Evolutionary conservation across 2,329 filamentous ascomycete genomes (phyloP).

Genomic region (Monosporascus sp.): DNA sequence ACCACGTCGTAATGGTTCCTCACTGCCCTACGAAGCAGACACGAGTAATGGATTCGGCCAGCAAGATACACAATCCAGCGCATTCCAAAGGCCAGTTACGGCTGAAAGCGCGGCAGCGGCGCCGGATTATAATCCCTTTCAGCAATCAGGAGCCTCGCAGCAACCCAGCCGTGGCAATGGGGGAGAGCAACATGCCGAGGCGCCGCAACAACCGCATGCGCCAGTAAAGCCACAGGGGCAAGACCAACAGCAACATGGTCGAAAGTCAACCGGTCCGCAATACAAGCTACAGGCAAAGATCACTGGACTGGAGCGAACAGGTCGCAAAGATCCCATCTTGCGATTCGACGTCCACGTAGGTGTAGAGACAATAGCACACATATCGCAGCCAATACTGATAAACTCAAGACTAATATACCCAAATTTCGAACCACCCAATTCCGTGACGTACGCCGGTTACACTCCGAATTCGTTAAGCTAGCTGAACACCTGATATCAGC

Average conservation of each 20-base stretch:
- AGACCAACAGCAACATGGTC: slow-evolving; percentile 43
- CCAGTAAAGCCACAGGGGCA: slow-evolving; percentile 13
- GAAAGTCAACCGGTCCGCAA: slow-evolving; percentile 55
- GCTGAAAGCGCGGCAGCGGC: slow-evolving; percentile 40
- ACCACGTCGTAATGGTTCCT: slow-evolving; percentile 39
- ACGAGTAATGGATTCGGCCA: slow-evolving; percentile 38
- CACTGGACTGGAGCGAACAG: slow-evolving; percentile 84
- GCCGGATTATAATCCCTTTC: slow-evolving; percentile 31
- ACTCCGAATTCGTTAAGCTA: slow-evolving; percentile 95
- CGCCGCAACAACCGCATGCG: slow-evolving; percentile 16
- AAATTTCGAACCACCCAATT: slow-evolving; percentile 98
- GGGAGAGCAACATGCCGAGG: slow-evolving; percentile 13
- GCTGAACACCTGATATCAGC: slow-evolving; percentile 92
- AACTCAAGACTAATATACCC: slow-evolving; percentile 83
- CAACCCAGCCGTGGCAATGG: slow-evolving; percentile 19
- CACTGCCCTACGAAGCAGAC: slow-evolving; percentile 40
- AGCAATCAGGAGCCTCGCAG: slow-evolving; percentile 24
- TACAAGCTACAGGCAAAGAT: slow-evolving; percentile 93
- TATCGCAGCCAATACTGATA: slow-evolving; percentile 16
- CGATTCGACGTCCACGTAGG: slow-evolving; percentile 95
- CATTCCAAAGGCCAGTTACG: slow-evolving; percentile 41
- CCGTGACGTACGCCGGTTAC: slow-evolving; percentile 89
- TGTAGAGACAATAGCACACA: slow-evolving; percentile 3
- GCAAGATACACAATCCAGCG: slow-evolving; percentile 31
- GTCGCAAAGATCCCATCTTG: slow-evolving; percentile 91